Percentiles rank a stretch among this genome's conserved stretches.
Evolutionary conservation across 192 early-diverging fungal species (phyloP).

Genomic region (Jimgerdemannia lactiflua): DNA sequence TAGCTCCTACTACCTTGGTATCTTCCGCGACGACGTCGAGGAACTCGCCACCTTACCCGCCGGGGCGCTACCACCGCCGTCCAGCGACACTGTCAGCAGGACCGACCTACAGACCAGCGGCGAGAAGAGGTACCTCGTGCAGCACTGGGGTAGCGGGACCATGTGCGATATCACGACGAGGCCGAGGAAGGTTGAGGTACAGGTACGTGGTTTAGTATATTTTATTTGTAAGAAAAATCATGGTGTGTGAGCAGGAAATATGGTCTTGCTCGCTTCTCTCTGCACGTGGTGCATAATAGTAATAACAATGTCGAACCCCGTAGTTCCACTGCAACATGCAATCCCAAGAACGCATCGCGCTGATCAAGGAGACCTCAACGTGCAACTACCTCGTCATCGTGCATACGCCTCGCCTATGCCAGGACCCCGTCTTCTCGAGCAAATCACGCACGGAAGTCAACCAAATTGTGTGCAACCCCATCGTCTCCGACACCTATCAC

Average conservation of each 20-base stretch:
- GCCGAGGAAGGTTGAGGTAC: slow-evolving; percentile 66
- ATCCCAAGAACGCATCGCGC: slow-evolving; percentile 52
- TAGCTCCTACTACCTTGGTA: slow-evolving; percentile 15
- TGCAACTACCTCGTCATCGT: slow-evolving; percentile 75
- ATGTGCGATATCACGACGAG: slow-evolving; percentile 65
- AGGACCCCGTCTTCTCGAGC: slow-evolving; percentile 48
- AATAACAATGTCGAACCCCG: neutral
- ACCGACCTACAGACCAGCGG: slow-evolving; percentile 36
- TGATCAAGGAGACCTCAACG: slow-evolving; percentile 54
- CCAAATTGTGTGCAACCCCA: slow-evolving; percentile 55
- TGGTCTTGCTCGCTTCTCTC: too few relatives aligned
- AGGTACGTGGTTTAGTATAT: slow-evolving; percentile 41
- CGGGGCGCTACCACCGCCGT: slow-evolving; percentile 11
- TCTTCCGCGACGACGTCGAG: slow-evolving; percentile 11
- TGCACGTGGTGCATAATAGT: neutral
- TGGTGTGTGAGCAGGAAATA: too few relatives aligned
- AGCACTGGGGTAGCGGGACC: slow-evolving; percentile 68
- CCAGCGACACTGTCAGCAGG: slow-evolving; percentile 15
- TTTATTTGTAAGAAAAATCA: too few relatives aligned
- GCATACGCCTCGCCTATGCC: slow-evolving; percentile 66
- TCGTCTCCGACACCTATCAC: slow-evolving; percentile 51
- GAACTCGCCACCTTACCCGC: neutral
- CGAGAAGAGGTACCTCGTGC: slow-evolving; percentile 58
- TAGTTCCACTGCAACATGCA: slow-evolving; percentile 73
- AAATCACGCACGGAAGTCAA: slow-evolving; percentile 38